Conservation (phyloP, 192 early-diverging fungal genomes). For the Globomyces pollinis-pini region DNA sequence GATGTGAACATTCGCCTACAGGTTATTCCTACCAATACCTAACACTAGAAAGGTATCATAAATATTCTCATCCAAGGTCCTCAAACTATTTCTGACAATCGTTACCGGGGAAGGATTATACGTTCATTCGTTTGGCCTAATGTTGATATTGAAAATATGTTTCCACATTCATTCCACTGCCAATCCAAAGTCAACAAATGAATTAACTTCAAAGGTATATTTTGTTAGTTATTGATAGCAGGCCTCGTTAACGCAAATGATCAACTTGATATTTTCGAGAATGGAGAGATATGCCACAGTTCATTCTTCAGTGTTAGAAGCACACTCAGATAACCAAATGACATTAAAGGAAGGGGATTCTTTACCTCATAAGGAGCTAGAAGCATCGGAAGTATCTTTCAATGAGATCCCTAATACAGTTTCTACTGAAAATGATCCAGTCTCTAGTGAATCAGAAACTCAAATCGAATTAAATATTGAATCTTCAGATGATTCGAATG, state of each 20-base stretch:
- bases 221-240: background rate
- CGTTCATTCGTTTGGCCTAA: slow-evolving; percentile 23
- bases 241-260: slow-evolving; percentile 50
- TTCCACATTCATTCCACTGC: slow-evolving; percentile 44
- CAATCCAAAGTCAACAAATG: slow-evolving; percentile 21
- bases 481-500: background rate
- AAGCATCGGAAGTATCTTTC: background rate
- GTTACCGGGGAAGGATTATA: slow-evolving; percentile 42
- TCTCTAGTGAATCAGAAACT: background rate
- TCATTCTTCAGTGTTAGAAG: slow-evolving; percentile 10
- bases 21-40: too few relatives aligned
- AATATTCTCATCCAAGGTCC: too few relatives aligned
- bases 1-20: slow-evolving; percentile 50
- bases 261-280: slow-evolving; percentile 47
- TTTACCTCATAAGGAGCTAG: background rate
- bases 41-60: too few relatives aligned
- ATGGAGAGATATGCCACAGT: slow-evolving; percentile 48
- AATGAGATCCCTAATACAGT: too few relatives aligned
- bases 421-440: background rate
- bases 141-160: slow-evolving; percentile 28
- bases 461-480: background rate
- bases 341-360: background rate
- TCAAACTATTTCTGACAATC: slow-evolving; percentile 47
- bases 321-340: background rate
- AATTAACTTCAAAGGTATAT: slow-evolving; percentile 39